phyloP scores from a whole-genome alignment of 2,329 filamentous ascomycete species.

The Paracamarosporium sp. region DNA sequence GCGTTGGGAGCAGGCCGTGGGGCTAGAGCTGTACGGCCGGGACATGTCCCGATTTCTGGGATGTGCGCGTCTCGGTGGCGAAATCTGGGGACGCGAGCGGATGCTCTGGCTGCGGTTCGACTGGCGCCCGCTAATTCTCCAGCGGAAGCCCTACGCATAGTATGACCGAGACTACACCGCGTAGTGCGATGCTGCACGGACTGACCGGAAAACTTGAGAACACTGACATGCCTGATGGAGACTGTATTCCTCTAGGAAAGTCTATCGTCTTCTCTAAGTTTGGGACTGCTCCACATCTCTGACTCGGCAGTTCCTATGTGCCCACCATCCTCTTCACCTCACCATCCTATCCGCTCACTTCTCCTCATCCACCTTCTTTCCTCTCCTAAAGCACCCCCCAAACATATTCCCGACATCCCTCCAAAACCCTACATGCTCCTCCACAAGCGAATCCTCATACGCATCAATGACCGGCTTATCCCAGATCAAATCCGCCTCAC shows the following conservation, averaged over 20 bases:
- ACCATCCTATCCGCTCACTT: neutral
- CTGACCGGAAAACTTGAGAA: neutral
- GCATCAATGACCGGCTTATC: conserved; percentile 54
- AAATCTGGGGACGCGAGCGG: neutral
- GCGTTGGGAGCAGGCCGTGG: neutral
- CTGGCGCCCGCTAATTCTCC: neutral
- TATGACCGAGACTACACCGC: too few species aligned
- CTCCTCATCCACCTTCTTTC: conserved; percentile 12
- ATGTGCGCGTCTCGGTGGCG: neutral
- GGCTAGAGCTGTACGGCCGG: neutral
- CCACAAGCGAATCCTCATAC: conserved; percentile 27
- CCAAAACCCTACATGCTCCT: conserved; percentile 34
- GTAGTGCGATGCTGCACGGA: neutral
- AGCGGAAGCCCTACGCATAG: neutral
- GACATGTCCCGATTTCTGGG: neutral
- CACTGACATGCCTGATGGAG: neutral
- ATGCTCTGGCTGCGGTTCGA: neutral
- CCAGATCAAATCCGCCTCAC: conserved; percentile 51
- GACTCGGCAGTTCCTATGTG: too few species aligned
- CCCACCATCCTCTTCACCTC: too few species aligned
- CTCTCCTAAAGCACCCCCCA: conserved; percentile 13
- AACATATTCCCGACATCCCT: conserved; percentile 31
- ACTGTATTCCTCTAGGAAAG: neutral
- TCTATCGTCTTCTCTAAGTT: neutral
- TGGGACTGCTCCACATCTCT: too few species aligned